These are phyloP conservation scores for Fusarium pseudograminearum DNA, from an alignment of 2,329 filamentous ascomycete genomes.

Conservation along the genomic window DNA sequence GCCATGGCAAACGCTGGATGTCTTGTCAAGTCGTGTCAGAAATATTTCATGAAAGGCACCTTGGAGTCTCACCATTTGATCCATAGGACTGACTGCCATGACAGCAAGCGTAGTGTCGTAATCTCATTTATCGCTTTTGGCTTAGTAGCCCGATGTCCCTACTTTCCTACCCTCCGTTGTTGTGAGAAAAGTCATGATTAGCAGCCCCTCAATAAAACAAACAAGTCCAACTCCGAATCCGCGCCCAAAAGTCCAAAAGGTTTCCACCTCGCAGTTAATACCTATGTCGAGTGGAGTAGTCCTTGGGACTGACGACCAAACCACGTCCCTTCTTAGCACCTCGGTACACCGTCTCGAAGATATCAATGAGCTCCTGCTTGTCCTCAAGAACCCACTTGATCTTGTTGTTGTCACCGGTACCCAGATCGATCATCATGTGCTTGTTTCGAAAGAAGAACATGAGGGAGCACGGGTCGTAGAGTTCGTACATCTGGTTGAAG, in stretches of 20 bases:
- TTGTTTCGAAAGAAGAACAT: conserved; percentile 99
- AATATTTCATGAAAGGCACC: conserved; percentile 24
- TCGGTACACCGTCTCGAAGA: conserved; percentile 96
- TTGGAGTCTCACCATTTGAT: conserved; percentile 43
- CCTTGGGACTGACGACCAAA: conserved; percentile 96
- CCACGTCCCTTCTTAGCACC: conserved; percentile 98
- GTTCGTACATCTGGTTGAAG: conserved; percentile 96
- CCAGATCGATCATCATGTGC: conserved; percentile 98
- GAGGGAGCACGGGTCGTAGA: conserved; percentile 92
- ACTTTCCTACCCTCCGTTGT: conserved; percentile 11
- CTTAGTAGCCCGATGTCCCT: conserved; percentile 16
- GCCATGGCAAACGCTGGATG: conserved; percentile 23
- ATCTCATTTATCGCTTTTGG: conserved; percentile 33
- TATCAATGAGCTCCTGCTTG: conserved; percentile 98
- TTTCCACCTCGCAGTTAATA: conserved; percentile 29
- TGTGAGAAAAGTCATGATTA: conserved; percentile 30
- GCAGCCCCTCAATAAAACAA: conserved; percentile 6
- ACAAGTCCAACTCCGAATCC: conserved; percentile 19
- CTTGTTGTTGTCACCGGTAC: conserved; percentile 99
- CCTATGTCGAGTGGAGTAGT: conserved; percentile 47
- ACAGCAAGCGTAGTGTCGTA: conserved; percentile 20
- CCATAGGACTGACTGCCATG: conserved; percentile 2
- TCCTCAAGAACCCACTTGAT: conserved; percentile 94
- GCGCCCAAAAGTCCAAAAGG: conserved; percentile 5
- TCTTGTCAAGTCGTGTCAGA: conserved; percentile 41